Percentiles rank a stretch among this genome's conserved stretches.
Evolutionary conservation across 257 asterid species (phyloP).

Genomic region (Lithospermum erythrorhizon): DNA sequence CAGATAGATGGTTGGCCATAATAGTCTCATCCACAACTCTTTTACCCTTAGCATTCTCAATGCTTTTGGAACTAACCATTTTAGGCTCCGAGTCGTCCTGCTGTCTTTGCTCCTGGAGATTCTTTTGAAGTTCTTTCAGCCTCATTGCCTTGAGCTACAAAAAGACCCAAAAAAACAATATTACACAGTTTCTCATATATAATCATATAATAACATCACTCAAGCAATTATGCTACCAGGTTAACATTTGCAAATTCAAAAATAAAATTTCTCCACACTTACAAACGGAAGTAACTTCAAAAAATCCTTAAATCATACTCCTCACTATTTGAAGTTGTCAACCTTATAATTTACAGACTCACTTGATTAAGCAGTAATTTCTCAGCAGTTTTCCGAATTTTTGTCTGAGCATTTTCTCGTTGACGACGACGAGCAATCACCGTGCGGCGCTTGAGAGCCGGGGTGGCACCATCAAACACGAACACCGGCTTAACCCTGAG

Average conservation of each 20-base stretch:
- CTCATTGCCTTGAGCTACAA: constrained; percentile 72
- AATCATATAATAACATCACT: too few relatives aligned
- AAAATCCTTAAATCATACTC: too few relatives aligned
- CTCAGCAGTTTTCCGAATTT: constrained; percentile 94
- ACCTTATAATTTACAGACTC: too few relatives aligned
- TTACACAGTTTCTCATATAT: too few relatives aligned
- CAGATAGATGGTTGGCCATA: constrained; percentile 5
- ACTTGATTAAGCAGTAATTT: constrained; percentile 90
- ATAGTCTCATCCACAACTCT: constrained; percentile 14
- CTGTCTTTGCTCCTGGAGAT: constrained; percentile 68
- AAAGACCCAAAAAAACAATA: neutral
- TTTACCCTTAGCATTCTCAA: constrained; percentile 13
- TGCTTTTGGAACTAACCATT: constrained; percentile 22
- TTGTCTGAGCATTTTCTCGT: constrained; percentile 94
- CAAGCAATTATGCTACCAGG: too few relatives aligned
- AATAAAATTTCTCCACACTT: too few relatives aligned
- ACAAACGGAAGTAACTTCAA: too few relatives aligned
- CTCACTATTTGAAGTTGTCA: too few relatives aligned
- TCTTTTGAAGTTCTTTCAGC: constrained; percentile 59
- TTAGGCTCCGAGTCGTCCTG: constrained; percentile 49
- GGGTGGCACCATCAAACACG: constrained; percentile 94
- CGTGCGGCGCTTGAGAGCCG: constrained; percentile 88
- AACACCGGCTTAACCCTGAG: constrained; percentile 89
- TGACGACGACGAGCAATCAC: constrained; percentile 94
- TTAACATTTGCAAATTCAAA: too few relatives aligned